These are phyloP conservation scores for Raphanus hybrid DNA, from an alignment of 441 rosid genomes.

Conservation along the genomic window DNA sequence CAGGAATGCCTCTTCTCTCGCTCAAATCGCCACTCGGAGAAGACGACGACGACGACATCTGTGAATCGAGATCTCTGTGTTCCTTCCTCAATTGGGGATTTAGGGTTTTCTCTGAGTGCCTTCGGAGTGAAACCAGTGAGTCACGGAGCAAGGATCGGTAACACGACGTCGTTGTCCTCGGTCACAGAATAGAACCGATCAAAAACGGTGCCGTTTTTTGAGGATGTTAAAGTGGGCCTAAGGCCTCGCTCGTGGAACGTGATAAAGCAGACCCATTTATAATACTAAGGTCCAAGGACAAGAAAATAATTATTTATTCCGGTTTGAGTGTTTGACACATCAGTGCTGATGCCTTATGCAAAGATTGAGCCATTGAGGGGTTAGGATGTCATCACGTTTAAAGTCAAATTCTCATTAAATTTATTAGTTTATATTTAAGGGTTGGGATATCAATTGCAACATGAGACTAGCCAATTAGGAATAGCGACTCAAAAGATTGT, in stretches of 20 bases:
- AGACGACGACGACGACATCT: slow-evolving; percentile 46
- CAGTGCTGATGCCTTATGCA: too few species aligned
- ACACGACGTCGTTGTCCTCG: neutral
- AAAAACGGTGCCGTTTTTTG: neutral
- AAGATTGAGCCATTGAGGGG: neutral
- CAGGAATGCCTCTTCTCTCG: slow-evolving; percentile 96
- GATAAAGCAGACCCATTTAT: neutral
- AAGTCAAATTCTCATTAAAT: neutral
- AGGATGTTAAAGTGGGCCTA: neutral
- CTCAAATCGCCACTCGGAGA: slow-evolving; percentile 46
- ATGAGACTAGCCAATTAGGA: neutral
- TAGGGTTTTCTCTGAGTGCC: slow-evolving; percentile 34
- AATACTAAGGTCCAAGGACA: neutral
- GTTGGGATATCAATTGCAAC: neutral
- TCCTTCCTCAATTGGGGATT: slow-evolving; percentile 30
- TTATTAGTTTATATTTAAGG: too few species aligned
- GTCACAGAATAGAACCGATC: neutral
- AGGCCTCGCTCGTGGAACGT: neutral
- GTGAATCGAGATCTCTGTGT: neutral
- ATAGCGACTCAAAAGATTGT: too few species aligned
- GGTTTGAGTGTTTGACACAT: neutral
- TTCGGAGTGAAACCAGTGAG: slow-evolving; percentile 9
- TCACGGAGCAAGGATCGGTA: slow-evolving; percentile 1
- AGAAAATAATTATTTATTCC: neutral
- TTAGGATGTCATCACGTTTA: neutral